Evolutionary conservation across 2,329 filamentous ascomycete genomes (phyloP).

Genomic region (Fusarium sp.): DNA sequence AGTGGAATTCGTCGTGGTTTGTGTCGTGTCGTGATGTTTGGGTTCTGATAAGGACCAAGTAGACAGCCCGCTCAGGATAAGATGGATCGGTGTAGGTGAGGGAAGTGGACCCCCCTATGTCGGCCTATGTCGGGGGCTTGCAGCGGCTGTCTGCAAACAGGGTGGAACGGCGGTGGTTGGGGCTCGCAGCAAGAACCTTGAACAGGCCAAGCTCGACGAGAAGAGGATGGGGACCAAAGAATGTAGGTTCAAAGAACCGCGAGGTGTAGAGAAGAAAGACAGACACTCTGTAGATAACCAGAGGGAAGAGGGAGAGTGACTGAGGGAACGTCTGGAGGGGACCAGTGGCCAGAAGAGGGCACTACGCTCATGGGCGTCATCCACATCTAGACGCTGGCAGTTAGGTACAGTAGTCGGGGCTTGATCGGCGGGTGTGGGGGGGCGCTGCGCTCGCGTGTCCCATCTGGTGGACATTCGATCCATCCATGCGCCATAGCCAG

Average conservation of each 20-base stretch:
- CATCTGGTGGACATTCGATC: conserved; percentile 17
- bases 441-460: conserved; percentile 34
- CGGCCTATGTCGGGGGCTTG: conserved; percentile 35
- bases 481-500: conserved; percentile 27
- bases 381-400: conserved; percentile 20
- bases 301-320: conserved; percentile 23
- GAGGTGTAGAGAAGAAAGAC: conserved; percentile 11
- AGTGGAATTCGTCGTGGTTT: conserved; percentile 3
- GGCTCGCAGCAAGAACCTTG: conserved; percentile 14
- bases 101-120: conserved; percentile 41
- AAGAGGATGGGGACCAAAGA: conserved; percentile 1
- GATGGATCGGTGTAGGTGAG: conserved; percentile 41
- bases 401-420: conserved; percentile 22
- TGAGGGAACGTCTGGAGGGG: conserved; percentile 16
- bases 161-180: conserved; percentile 12
- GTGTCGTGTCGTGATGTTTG: conserved; percentile 25
- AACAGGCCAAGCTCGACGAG: conserved; percentile 10
- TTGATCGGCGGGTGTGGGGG: conserved; percentile 36
- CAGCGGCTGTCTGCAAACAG: conserved; percentile 27
- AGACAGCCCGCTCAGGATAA: conserved; percentile 36
- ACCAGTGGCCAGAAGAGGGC: conserved; percentile 32
- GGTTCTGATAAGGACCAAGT: conserved; percentile 36
- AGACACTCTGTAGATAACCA: conserved; percentile 14
- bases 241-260: conserved; percentile 3
- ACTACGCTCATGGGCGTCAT: conserved; percentile 39